Evolutionary conservation across 2,329 filamentous ascomycete genomes (phyloP).

Genomic region (Paecilomyces fulvus): DNA sequence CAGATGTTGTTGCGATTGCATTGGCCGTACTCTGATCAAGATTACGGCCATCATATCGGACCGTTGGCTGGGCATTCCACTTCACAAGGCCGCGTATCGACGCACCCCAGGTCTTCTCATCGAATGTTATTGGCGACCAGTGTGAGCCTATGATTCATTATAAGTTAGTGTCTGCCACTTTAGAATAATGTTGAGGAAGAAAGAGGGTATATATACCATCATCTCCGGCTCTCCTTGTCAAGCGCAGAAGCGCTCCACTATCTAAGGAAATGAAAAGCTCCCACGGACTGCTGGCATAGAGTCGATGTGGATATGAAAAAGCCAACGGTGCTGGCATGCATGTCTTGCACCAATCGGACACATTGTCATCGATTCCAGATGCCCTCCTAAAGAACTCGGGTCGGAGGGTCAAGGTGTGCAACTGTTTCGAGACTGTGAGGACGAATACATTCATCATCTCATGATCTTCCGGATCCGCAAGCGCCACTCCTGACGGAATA

Average conservation of each 20-base stretch:
- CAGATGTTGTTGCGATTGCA: constrained; percentile 37
- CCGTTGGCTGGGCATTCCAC: constrained; percentile 35
- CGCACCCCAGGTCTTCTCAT: constrained; percentile 41
- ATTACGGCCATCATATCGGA: constrained; percentile 33
- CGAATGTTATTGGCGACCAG: constrained; percentile 40
- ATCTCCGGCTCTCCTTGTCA: constrained; percentile 53
- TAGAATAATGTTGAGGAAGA: constrained; percentile 1
- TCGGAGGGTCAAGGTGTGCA: constrained; percentile 76
- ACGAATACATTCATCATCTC: constrained; percentile 73
- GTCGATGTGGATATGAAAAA: constrained; percentile 70
- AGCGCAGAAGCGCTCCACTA: constrained; percentile 47
- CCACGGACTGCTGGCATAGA: constrained; percentile 64
- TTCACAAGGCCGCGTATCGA: constrained; percentile 40
- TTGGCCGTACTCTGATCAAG: constrained; percentile 37
- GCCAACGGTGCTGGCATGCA: constrained; percentile 64
- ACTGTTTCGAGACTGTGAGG: constrained; percentile 65
- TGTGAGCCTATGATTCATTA: constrained; percentile 23
- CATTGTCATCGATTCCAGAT: constrained; percentile 60
- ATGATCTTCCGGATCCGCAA: constrained; percentile 70
- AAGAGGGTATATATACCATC: constrained; percentile 36
- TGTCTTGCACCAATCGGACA: constrained; percentile 69
- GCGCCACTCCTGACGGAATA: constrained; percentile 66
- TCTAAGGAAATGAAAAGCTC: constrained; percentile 65
- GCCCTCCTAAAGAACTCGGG: constrained; percentile 72
- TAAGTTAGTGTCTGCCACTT: neutral